Evolutionary conservation across 2,329 filamentous ascomycete genomes (phyloP).

Genomic region (Trichoderma semiorbis): DNA sequence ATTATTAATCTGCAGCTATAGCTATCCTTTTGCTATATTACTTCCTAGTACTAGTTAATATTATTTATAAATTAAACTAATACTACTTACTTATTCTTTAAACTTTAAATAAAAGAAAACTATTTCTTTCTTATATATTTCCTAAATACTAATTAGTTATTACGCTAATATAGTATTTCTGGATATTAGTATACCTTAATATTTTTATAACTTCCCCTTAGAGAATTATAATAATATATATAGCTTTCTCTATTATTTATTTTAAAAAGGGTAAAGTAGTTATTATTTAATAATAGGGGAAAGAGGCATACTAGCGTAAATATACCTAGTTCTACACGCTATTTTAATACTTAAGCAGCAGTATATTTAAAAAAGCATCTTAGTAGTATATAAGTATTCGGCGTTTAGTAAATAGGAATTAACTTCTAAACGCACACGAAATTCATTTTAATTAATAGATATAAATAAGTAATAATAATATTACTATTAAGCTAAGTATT

Average conservation of each 20-base stretch:
- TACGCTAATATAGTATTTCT: not conserved
- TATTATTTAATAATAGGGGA: not conserved
- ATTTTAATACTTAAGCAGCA: constrained; percentile 9
- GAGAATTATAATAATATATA: constrained; percentile 16
- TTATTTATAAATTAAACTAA: not conserved
- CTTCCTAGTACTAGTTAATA: not conserved
- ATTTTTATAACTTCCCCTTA: not conserved
- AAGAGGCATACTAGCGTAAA: constrained; percentile 3
- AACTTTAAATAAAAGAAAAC: constrained; percentile 3
- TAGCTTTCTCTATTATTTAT: constrained; percentile 3
- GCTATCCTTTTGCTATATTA: not conserved
- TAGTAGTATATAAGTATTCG: not conserved
- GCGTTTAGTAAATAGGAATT: constrained; percentile 13
- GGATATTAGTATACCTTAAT: not conserved
- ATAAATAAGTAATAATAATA: constrained; percentile 13
- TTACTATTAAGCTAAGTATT: not conserved
- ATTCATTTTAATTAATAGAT: constrained; percentile 16
- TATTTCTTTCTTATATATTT: not conserved
- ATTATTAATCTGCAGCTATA: constrained; percentile 6
- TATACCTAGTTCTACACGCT: not conserved
- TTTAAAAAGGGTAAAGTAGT: constrained; percentile 16
- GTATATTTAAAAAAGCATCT: constrained; percentile 12
- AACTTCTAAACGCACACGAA: constrained; percentile 17
- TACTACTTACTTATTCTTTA: constrained; percentile 3
- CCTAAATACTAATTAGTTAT: too few relatives aligned